Base-by-base conservation (phyloP, 2,329 filamentous ascomycete species). In the Scedosporium apiospermum region DNA sequence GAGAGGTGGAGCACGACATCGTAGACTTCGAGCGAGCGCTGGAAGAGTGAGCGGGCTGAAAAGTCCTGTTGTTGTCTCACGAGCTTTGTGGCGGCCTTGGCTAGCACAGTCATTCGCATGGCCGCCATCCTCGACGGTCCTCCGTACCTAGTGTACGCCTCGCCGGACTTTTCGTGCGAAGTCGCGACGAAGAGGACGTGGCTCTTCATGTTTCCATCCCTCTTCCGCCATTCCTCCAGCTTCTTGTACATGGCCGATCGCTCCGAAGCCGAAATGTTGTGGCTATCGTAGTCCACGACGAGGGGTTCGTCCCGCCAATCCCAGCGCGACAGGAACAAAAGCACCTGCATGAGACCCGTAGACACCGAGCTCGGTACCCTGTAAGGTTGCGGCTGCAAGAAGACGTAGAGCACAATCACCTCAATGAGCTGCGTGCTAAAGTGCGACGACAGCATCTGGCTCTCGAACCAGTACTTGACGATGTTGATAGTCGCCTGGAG, bases 221-320 rank as follows among this genome's bases (percentile, higher is more conserved):
- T 87, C 66, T 89, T 91, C 63, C 95, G 84, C 91, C 91, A 96
- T 14, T 88, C 87, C 65, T 91, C 85, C 63, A 98, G 88, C 21
- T 88, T 86, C 3, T 87, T 89, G 44, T 80, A 81, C 65, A 95
- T 86, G 2, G 80, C 77, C 38, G 83, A 76, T 10, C 88, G 80
- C 34, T 89, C 84, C 6, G 83, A 82, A 10, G 85, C 82, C 4
- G 74, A 72, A 46, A 65, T 62, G 6, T 51, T 58, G 10, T 63
- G 58, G 26, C 57, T 42, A n/a, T 61, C 62, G 27, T 91, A 82
- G 72, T 97, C 91, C 27, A 97, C 81, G 41, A 96, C 80, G 38
- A 98, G 79, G 1, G 95, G 89, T 61, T 92, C 88, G 6, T 87
- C 80, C 30, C 90, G 85, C 95, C 95, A 99, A 72, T 98, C 91